phyloP scores from a whole-genome alignment of 2,329 filamentous ascomycete genomes.

The Madurella mycetomatis region DNA sequence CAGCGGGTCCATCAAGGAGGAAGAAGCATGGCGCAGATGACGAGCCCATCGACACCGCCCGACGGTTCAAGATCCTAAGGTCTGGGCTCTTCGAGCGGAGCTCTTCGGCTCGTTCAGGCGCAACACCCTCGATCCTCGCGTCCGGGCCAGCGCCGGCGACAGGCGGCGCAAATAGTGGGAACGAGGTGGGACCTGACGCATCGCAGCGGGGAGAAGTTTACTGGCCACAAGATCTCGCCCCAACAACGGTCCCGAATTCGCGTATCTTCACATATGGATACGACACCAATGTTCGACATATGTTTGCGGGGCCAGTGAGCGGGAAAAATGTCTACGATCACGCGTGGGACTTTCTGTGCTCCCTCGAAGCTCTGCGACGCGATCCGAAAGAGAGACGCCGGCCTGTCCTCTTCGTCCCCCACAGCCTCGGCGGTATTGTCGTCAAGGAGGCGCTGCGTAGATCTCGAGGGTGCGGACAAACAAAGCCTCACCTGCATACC shows the following conservation, averaged over 20 bases:
- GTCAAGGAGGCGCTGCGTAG: conserved; percentile 27
- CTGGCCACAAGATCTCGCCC: conserved; percentile 28
- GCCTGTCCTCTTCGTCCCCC: conserved; percentile 30
- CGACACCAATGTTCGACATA: conserved; percentile 27
- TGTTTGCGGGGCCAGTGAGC: conserved; percentile 23
- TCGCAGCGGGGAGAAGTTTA: conserved; percentile 11
- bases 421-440: conserved; percentile 33
- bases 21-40: background rate
- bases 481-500: conserved; percentile 8
- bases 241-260: conserved; percentile 19
- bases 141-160: background rate
- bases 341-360: conserved; percentile 32
- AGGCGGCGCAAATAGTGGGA: background rate
- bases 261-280: conserved; percentile 30
- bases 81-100: background rate
- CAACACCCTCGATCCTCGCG: background rate
- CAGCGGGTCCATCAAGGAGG: too few species aligned
- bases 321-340: conserved; percentile 31
- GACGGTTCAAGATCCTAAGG: background rate
- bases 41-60: background rate
- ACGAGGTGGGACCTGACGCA: background rate
- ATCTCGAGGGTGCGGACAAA: conserved; percentile 7
- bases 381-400: conserved; percentile 11
- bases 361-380: conserved; percentile 29
- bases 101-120: background rate